A percentile compares a stretch with the other conserved stretches of the same genome.
Conservation (phyloP, 1,139 yeast species). For the Candida freyschussii region DNA sequence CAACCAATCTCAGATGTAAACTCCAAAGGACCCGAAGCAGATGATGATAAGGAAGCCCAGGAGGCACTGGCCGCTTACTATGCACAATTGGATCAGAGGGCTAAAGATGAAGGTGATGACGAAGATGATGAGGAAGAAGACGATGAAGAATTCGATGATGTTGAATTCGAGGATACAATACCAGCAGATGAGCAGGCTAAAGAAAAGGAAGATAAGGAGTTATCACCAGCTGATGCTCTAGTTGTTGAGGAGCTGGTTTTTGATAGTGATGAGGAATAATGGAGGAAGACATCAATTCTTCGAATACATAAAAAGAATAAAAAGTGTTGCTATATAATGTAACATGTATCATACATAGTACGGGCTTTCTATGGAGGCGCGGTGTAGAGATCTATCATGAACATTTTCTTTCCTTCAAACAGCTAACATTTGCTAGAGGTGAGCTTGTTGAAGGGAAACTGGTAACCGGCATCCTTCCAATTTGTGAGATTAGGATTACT, state of each 20-base stretch:
- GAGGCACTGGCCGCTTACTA: constrained; percentile 79
- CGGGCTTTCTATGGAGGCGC: too few species aligned
- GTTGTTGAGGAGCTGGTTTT: constrained; percentile 21
- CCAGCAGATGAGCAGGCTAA: neutral
- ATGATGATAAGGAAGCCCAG: constrained; percentile 55
- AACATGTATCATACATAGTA: neutral
- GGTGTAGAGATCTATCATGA: too few species aligned
- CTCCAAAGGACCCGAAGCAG: constrained; percentile 1
- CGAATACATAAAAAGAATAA: neutral
- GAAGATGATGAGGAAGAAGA: constrained; percentile 54
- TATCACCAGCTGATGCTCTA: constrained; percentile 6
- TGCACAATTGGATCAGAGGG: constrained; percentile 39
- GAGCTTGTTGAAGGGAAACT: constrained; percentile 55
- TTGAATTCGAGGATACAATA: constrained; percentile 17
- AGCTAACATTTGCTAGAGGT: constrained; percentile 29
- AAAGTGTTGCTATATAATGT: neutral
- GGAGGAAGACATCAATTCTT: too few species aligned
- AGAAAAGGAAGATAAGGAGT: constrained; percentile 1
- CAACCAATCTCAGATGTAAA: neutral
- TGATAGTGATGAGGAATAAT: constrained; percentile 21
- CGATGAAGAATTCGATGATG: constrained; percentile 38
- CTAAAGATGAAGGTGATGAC: constrained; percentile 47
- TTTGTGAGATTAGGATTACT: constrained; percentile 55
- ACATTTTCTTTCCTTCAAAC: constrained; percentile 30
- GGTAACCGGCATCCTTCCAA: constrained; percentile 71